Base-by-base conservation (phyloP, 805 yeast genomes). In the Ogataea thermomethanolica region DNA sequence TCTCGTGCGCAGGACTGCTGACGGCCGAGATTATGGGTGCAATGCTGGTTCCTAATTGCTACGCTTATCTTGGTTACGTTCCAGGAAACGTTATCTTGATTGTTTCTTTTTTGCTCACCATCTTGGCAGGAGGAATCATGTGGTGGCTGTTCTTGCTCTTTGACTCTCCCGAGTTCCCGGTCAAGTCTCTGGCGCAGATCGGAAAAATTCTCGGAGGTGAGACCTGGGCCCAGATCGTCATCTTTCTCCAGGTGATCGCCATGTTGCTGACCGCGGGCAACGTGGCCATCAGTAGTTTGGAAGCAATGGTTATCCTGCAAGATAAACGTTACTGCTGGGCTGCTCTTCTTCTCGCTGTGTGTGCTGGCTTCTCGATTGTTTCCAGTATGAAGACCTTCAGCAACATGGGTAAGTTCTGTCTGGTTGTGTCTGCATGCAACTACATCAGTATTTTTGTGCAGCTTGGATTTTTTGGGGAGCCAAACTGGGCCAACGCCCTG, bases 151-250 rank as follows among this genome's bases (percentile, higher is more conserved):
- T 56, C 52, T 43, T 68, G 49, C 56, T 54, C 15, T 54, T 70
- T 12, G 73, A 69, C 53, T 67, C 73, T 9, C 56, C 57, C 36
- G 67, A 67, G 43, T 71, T 63, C 50, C 76, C 76, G 5, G 43
- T 71, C 39, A 59, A 63, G 29, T 64, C 68, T 3, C 67, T 62
- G 55, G 66, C 73, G 21, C 74, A 70, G 38, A 45, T 70, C 25
- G 70, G 64, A 7, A 59, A 63, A 11, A 63, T 74, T 33, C 40
- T 65, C 12, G 62, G 65, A 47, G 73, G 72, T 7, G 50, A 48
- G 21, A 42, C 51, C 14, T 56, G 58, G 36, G 59, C 66, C 33
- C 52, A 53, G 43, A 46, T 55, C 22, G 58, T 65, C 29, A 71
- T 63, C 35, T 45, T 56, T 27, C 52, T 71, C 24, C 76, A 70